Evolutionary conservation across 2,329 filamentous ascomycete species (phyloP).

Genomic region (Scorias spongiosa): DNA sequence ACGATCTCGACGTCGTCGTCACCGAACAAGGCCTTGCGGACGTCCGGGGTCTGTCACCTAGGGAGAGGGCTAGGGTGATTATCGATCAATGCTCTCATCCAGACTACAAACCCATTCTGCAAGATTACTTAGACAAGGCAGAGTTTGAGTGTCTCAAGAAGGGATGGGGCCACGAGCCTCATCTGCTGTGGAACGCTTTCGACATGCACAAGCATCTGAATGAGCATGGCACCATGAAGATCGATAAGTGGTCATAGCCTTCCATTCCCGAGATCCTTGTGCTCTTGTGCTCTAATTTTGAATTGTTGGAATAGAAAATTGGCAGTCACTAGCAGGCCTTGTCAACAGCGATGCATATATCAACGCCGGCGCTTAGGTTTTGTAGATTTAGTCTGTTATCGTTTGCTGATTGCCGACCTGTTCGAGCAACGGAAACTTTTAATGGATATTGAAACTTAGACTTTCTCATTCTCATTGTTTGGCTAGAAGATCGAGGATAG

Average conservation of each 20-base stretch:
- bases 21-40: constrained; percentile 66
- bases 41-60: constrained; percentile 64
- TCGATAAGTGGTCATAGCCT: constrained; percentile 43
- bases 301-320: no score
- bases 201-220: constrained; percentile 76
- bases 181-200: constrained; percentile 72
- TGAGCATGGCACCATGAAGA: constrained; percentile 81
- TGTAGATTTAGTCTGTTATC: no score
- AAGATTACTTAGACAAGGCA: constrained; percentile 70
- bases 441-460: no score
- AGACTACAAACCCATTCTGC: constrained; percentile 66
- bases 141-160: constrained; percentile 74
- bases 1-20: constrained; percentile 84
- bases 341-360: no score
- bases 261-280: background rate
- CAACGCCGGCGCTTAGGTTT: no score
- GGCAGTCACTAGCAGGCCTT: no score
- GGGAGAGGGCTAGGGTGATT: constrained; percentile 69
- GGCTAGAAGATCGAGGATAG: no score
- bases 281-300: no score
- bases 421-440: no score
- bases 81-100: constrained; percentile 79
- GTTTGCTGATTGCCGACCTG: no score
- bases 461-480: no score
- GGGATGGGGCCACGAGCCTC: constrained; percentile 82